A percentile compares a stretch with the other conserved stretches of the same genome.
Evolutionary conservation across 352 stramenopile genomes (phyloP).

Genomic region (Pythium coloratum): DNA sequence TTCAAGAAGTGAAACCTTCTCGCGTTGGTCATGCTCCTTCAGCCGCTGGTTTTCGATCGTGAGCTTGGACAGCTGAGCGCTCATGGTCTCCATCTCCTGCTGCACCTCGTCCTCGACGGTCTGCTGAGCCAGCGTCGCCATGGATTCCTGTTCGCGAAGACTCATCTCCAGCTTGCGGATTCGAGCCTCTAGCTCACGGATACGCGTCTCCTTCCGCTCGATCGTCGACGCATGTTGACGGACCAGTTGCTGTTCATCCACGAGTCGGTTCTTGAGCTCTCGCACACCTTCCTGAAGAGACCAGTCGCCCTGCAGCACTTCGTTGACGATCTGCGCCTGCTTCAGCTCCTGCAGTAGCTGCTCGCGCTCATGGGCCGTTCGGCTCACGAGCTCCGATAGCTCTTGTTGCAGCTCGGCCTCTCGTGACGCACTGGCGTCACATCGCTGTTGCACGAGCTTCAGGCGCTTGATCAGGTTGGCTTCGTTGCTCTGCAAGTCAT

Average conservation of each 20-base stretch:
- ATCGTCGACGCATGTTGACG: slow-evolving; percentile 21
- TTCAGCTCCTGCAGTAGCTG: slow-evolving; percentile 46
- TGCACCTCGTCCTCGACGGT: slow-evolving; percentile 47
- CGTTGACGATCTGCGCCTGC: slow-evolving; percentile 18
- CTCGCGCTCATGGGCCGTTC: slow-evolving; percentile 53
- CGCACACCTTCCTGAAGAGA: slow-evolving; percentile 24
- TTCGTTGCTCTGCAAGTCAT: slow-evolving; percentile 30
- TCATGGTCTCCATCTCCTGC: slow-evolving; percentile 43
- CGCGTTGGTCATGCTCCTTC: slow-evolving; percentile 28
- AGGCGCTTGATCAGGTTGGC: slow-evolving; percentile 31
- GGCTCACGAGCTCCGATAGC: slow-evolving; percentile 27
- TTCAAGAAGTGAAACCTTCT: slow-evolving; percentile 23
- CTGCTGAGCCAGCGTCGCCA: slow-evolving; percentile 32
- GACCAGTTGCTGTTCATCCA: slow-evolving; percentile 18
- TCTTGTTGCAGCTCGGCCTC: slow-evolving; percentile 58
- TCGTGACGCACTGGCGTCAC: slow-evolving; percentile 21
- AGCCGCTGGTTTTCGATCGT: slow-evolving; percentile 55
- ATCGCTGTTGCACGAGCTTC: slow-evolving; percentile 28
- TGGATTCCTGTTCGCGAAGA: slow-evolving; percentile 15
- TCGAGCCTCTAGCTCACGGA: slow-evolving; percentile 20
- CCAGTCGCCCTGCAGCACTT: slow-evolving; percentile 24
- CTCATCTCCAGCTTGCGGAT: slow-evolving; percentile 17
- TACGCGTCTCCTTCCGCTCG: slow-evolving; percentile 24
- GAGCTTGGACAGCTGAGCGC: slow-evolving; percentile 48
- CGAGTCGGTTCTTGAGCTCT: slow-evolving; percentile 24